Evolutionary conservation across 1,284 basidiomycete species (phyloP).

Genomic region (Ceratobasidium sp.): DNA sequence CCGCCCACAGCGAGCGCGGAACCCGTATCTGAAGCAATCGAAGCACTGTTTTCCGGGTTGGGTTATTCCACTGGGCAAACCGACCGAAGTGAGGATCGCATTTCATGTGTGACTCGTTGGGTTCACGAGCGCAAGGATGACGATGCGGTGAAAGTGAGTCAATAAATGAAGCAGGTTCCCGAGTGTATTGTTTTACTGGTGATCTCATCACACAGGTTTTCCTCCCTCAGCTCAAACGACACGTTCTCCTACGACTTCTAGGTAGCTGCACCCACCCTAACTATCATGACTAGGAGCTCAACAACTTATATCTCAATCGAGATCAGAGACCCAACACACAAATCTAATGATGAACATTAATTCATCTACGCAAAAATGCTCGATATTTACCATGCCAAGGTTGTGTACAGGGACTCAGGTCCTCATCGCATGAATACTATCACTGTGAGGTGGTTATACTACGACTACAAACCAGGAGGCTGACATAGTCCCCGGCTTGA

Average conservation of each 20-base stretch:
- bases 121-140: neutral
- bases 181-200: too few relatives aligned
- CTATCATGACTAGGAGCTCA: neutral
- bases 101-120: neutral
- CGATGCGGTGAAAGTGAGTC: neutral
- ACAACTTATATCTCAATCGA: conserved; percentile 24
- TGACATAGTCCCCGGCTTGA: neutral
- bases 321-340: neutral
- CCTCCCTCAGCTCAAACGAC: conserved; percentile 19
- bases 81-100: neutral
- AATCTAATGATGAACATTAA: neutral
- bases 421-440: conserved; percentile 3
- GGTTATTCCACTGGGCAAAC: neutral
- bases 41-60: too few relatives aligned
- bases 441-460: conserved; percentile 3
- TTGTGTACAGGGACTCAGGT: neutral
- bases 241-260: conserved; percentile 4
- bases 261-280: neutral
- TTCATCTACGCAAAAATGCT: conserved; percentile 1
- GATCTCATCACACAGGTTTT: neutral
- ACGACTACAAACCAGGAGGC: conserved; percentile 13
- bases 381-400: conserved; percentile 6
- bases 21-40: too few relatives aligned
- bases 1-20: too few relatives aligned
- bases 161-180: neutral